Percentiles rank a stretch among this genome's conserved stretches.
These are phyloP conservation scores for Chytriomyces sp. DNA, from an alignment of 192 early-diverging fungal species.

Conservation along the genomic window DNA sequence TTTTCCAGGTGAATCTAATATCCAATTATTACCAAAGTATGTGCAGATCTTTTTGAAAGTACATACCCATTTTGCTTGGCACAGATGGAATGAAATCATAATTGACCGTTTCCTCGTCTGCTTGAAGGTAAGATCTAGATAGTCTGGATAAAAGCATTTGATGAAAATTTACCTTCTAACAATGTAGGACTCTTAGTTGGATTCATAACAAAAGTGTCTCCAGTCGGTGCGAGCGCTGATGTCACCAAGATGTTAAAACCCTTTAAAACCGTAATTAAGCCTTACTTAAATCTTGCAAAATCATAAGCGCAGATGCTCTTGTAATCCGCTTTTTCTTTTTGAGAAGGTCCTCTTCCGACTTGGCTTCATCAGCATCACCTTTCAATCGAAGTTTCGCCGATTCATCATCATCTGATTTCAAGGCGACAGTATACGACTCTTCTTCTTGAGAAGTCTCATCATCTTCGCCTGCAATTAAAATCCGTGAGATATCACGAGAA, in stretches of 20 bases:
- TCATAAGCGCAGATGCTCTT: slow-evolving; percentile 7
- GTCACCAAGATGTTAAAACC: not conserved
- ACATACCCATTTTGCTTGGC: too few species aligned
- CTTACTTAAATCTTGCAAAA: slow-evolving; percentile 24
- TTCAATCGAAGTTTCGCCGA: not conserved
- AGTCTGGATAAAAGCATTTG: not conserved
- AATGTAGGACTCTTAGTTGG: not conserved
- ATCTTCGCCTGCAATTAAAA: not conserved
- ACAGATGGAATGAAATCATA: too few species aligned
- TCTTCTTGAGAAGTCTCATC: not conserved
- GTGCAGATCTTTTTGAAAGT: too few species aligned
- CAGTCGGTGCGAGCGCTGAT: slow-evolving; percentile 24
- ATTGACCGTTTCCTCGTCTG: too few species aligned
- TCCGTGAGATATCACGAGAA: not conserved
- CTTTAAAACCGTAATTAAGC: not conserved
- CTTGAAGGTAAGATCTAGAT: not conserved
- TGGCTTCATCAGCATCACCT: not conserved
- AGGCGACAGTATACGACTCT: not conserved
- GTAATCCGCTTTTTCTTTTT: slow-evolving; percentile 15
- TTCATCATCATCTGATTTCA: not conserved
- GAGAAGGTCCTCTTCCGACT: not conserved
- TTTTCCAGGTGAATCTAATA: too few species aligned
- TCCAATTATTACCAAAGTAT: too few species aligned
- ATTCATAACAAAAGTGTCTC: slow-evolving; percentile 18
- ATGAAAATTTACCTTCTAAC: not conserved